Percentiles rank a stretch among this genome's conserved stretches.
Evolutionary conservation across 306 rosid genomes (phyloP).

Genomic region (Cyamopsis tetragonoloba): DNA sequence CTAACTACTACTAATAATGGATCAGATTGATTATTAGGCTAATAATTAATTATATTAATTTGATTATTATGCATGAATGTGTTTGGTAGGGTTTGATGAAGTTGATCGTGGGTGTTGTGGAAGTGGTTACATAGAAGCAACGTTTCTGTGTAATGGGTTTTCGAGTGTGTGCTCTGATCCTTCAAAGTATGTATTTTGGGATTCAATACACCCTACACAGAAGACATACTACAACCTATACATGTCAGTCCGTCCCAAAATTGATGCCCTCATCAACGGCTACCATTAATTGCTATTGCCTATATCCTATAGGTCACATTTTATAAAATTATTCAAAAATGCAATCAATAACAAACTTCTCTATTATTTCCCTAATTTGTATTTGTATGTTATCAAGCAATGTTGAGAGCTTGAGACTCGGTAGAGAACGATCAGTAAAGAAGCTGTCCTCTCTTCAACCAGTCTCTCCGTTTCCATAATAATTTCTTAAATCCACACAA

Average conservation of each 20-base stretch:
- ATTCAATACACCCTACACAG: constrained; percentile 68
- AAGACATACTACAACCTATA: constrained; percentile 37
- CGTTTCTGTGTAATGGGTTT: constrained; percentile 42
- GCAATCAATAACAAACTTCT: no score
- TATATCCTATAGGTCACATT: neutral
- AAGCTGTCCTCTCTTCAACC: no score
- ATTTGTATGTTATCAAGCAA: no score
- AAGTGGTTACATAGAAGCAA: constrained; percentile 49
- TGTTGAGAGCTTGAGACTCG: no score
- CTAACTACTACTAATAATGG: no score
- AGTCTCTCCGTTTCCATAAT: no score
- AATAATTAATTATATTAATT: neutral
- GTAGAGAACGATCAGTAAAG: no score
- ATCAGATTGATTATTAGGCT: no score
- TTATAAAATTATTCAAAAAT: no score
- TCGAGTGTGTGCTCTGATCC: constrained; percentile 50
- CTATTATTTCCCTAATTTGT: no score
- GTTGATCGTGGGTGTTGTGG: constrained; percentile 65
- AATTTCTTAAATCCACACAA: no score
- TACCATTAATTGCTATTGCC: neutral
- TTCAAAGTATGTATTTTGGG: constrained; percentile 63
- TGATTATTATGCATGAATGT: neutral
- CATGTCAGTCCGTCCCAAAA: neutral
- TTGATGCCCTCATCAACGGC: constrained; percentile 38
- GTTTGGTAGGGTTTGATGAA: constrained; percentile 47